Base-by-base conservation (phyloP, 2,329 filamentous ascomycete species). In the Diaporthe destruens region DNA sequence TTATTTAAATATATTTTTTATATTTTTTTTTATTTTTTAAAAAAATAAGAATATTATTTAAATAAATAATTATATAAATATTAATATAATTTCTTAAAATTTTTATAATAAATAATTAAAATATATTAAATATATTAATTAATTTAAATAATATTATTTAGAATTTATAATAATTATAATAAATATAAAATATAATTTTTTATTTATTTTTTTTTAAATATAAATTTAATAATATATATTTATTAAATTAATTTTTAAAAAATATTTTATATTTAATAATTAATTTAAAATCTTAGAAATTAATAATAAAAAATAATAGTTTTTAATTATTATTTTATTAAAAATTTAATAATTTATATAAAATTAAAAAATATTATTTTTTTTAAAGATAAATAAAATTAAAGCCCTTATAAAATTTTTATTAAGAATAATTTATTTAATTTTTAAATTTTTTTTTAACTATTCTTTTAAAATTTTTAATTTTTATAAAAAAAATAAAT, bases 31-130 rank as follows among this genome's bases (percentile, higher is more conserved):
- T 51, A 23, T 23, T 47, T 20, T 47, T 20, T 5, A 44, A 47
- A 44, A 44, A 51, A 36, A 36, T 51, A 12, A 51, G 25, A 51
- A 51, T 51, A 51, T 51, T 51, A 23, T 51, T 23, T 51, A 51
- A 51, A 51, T 51, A 51, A 23, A 51, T 51, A 51, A 51, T 51
- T n/a, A 51, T 51, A 51, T 51, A 51, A 2, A 51, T 51, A 51
- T 51, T 51, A 32, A 54, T 54, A 54, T 54, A 54, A 18, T 54
- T 8, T 1, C 16, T 36, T 8, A 54, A 8, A 8, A 54, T 7
- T 32, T 54, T 8, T 16, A 14, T 54, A 54, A 54, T 29, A 55
- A 32, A 55, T 5, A 7, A 55, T 55, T 55, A 55, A 32, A 55
- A 55, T 20, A 20, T 55, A 20, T 3, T 20, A 32, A 20, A 4